Evolutionary conservation across 345 rosid genomes (phyloP).

Genomic region (Turritis glabra): DNA sequence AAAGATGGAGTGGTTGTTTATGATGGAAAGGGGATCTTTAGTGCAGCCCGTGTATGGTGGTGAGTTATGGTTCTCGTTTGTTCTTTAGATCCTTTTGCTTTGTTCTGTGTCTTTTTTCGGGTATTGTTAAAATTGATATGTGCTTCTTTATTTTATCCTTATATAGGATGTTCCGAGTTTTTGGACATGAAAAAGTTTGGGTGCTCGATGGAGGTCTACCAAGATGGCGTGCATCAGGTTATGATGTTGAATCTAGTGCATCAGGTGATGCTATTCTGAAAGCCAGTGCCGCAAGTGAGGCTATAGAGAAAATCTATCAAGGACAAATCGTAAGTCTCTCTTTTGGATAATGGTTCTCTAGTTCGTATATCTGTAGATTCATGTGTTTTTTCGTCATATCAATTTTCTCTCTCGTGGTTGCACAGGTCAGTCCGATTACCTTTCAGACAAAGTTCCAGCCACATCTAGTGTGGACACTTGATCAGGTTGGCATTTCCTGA

Average conservation of each 20-base stretch:
- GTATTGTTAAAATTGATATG: conserved; percentile 6
- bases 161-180: conserved; percentile 91
- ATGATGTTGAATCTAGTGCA: conserved; percentile 98
- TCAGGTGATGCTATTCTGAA: conserved; percentile 92
- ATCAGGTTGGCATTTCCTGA: conserved; percentile 61
- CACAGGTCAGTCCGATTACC: conserved; percentile 81
- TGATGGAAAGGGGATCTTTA: conserved; percentile 96
- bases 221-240: conserved; percentile 97
- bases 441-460: conserved; percentile 84
- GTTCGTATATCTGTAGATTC: not conserved
- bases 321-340: conserved; percentile 68
- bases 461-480: conserved; percentile 86
- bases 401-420: not conserved
- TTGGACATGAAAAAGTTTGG: conserved; percentile 92
- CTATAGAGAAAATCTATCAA: conserved; percentile 88
- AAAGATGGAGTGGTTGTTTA: conserved; percentile 90
- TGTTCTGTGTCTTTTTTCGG: not conserved
- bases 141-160: conserved; percentile 6
- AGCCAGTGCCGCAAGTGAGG: conserved; percentile 97
- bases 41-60: conserved; percentile 99
- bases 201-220: conserved; percentile 97
- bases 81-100: not conserved
- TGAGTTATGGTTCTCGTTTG: conserved; percentile 44
- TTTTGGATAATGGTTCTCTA: not conserved
- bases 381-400: not conserved